Percentiles rank a stretch among this genome's conserved stretches.
phyloP scores from a whole-genome alignment of 2,329 filamentous ascomycete species.

The Annulohypoxylon truncatum region DNA sequence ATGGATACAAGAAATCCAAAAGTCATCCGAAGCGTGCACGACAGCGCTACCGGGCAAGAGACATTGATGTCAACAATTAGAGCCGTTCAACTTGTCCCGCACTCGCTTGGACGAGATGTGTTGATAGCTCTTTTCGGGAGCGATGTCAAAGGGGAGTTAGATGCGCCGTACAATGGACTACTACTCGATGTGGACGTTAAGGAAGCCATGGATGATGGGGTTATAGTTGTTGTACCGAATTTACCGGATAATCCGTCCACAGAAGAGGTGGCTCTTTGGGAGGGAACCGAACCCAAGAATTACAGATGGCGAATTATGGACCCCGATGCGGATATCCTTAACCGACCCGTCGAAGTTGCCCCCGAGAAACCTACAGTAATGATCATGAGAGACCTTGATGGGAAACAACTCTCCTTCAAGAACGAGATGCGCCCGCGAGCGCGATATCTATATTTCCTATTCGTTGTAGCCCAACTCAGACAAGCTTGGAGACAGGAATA shows the following conservation, averaged over 20 bases:
- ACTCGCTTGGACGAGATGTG: neutral
- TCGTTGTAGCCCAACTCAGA: conserved; percentile 4
- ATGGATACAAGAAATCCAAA: no score
- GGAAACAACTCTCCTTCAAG: conserved; percentile 8
- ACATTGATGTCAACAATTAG: no score
- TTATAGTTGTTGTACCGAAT: no score
- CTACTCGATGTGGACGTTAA: no score
- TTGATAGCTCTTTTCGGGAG: neutral
- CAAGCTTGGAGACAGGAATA: conserved; percentile 10
- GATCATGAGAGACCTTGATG: conserved; percentile 1
- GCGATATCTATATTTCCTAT: conserved; percentile 14
- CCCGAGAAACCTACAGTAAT: neutral
- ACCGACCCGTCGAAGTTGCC: neutral
- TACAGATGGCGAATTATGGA: conserved; percentile 19
- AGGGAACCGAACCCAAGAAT: conserved; percentile 6
- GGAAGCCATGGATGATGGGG: conserved; percentile 14
- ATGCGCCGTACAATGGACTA: no score
- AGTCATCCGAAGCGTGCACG: no score
- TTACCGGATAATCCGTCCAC: conserved; percentile 17
- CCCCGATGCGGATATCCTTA: neutral
- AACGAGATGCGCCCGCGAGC: conserved; percentile 19
- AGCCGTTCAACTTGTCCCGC: neutral
- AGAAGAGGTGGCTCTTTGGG: conserved; percentile 3
- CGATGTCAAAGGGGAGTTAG: neutral
- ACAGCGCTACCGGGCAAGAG: no score